Base-by-base conservation (phyloP, 805 yeast genomes). In the Wickerhamiella kurtzmanii region DNA sequence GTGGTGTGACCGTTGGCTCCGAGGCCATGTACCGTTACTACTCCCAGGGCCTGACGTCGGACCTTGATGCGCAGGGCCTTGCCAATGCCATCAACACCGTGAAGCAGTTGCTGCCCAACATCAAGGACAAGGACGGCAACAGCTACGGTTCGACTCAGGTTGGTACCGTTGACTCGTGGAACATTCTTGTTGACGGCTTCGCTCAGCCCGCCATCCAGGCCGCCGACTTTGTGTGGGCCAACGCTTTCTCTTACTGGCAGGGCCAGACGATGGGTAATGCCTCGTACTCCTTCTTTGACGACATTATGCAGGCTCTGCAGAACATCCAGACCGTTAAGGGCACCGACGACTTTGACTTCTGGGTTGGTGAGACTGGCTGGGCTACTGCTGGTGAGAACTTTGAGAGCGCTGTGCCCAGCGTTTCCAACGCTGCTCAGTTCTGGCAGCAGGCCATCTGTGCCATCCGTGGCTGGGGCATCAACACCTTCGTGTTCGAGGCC, bases 311-410 rank as follows among this genome's bases (percentile, higher is more conserved):
- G 74, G 96, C 96, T 55, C 71, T 89, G 65, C 94, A 86, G 72
- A 71, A 73, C 51, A 77, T 89, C 60, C 96, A 89, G 74, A 71
- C 85, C 56, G 66, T 75, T 58, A 88, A 89, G 74, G 96, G 95
- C 53, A 68, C 82, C 50, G 80, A 89, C 49, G 88, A 86, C 67
- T 75, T 89, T 59, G 74, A 78, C 48, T 86, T 88, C 74, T 88
- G 89, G 87, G 92, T 87, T 60, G 96, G 96, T 66, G 96, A 88
- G 73, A 87, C 96, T 54, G 96, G 96, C 58, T 87, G 96, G 95
- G 94, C 96, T 64, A 75, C 95, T 32, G 78, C 73, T 4, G 96
- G 96, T 66, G 76, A 85, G 50, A 66, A 70, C 61, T 87, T 67
- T 59, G 86, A 77, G 62, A 49, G 60, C 54, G 69, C 96, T 45